Evolutionary conservation across 1,284 basidiomycete species (phyloP).

Genomic region (Ustilago crameri): DNA sequence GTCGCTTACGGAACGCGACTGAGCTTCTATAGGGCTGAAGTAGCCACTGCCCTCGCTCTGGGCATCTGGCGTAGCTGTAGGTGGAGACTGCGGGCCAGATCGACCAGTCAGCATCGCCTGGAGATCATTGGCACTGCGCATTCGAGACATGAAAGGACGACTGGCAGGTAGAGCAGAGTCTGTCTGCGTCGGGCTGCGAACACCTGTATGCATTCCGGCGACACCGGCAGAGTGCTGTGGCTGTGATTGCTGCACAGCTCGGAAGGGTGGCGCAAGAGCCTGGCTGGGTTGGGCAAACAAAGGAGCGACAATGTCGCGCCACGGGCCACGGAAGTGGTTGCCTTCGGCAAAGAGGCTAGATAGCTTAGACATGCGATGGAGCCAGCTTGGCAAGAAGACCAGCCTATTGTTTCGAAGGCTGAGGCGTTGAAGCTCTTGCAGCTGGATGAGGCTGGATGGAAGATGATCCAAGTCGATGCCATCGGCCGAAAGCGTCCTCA

Average conservation of each 20-base stretch:
- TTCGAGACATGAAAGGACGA: constrained; percentile 25
- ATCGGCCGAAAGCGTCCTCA: constrained; percentile 90
- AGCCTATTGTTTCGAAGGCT: constrained; percentile 88
- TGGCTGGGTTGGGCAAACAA: constrained; percentile 14
- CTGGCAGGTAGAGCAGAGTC: constrained; percentile 1
- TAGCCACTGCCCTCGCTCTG: constrained; percentile 26
- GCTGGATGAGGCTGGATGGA: constrained; percentile 70
- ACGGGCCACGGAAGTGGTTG: constrained; percentile 91
- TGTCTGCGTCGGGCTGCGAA: constrained; percentile 9
- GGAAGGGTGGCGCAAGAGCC: not conserved
- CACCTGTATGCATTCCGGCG: not conserved
- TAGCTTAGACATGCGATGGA: constrained; percentile 82
- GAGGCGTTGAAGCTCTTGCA: constrained; percentile 80
- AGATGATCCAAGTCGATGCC: constrained; percentile 81
- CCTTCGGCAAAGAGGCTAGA: constrained; percentile 89
- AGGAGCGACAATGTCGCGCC: constrained; percentile 80
- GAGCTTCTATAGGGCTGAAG: constrained; percentile 11
- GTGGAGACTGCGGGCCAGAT: constrained; percentile 12
- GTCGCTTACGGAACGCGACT: constrained; percentile 13
- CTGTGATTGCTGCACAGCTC: constrained; percentile 6
- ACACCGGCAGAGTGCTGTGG: constrained; percentile 3
- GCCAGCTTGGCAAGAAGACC: constrained; percentile 89
- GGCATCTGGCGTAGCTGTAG: constrained; percentile 19
- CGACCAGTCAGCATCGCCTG: constrained; percentile 18
- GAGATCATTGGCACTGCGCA: constrained; percentile 46